These are phyloP conservation scores for Platismatia glauca DNA, from an alignment of 495 filamentous ascomycete genomes.

Conservation along the genomic window DNA sequence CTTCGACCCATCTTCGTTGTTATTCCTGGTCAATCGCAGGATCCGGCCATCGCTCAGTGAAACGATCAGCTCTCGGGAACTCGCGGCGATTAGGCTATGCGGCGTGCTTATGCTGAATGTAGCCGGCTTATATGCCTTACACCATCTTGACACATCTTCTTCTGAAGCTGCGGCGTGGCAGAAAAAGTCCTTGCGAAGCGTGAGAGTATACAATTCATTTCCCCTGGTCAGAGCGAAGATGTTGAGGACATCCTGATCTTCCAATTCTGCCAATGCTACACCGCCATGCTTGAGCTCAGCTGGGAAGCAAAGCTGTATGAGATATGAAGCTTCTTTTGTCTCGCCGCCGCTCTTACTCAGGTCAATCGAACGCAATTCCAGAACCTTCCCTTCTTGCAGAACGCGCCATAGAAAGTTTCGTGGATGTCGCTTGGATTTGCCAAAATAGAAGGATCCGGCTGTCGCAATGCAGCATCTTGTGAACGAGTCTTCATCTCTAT, in stretches of 20 bases:
- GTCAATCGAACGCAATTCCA: slow-evolving; percentile 79
- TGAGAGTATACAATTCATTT: slow-evolving; percentile 72
- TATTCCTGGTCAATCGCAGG: slow-evolving; percentile 58
- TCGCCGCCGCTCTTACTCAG: slow-evolving; percentile 59
- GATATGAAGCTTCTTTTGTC: slow-evolving; percentile 56
- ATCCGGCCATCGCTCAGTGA: slow-evolving; percentile 77
- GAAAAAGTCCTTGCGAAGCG: slow-evolving; percentile 73
- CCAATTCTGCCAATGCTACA: slow-evolving; percentile 69
- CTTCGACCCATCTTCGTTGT: slow-evolving; percentile 52
- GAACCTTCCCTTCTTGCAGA: slow-evolving; percentile 65
- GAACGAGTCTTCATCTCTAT: slow-evolving; percentile 68
- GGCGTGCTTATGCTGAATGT: slow-evolving; percentile 70
- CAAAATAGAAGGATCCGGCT: slow-evolving; percentile 76
- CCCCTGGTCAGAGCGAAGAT: slow-evolving; percentile 72
- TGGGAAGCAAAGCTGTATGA: slow-evolving; percentile 68
- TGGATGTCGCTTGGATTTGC: slow-evolving; percentile 62
- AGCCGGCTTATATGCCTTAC: slow-evolving; percentile 60
- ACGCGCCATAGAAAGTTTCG: slow-evolving; percentile 85
- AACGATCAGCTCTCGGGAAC: slow-evolving; percentile 61
- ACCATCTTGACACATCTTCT: slow-evolving; percentile 62
- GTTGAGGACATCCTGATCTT: slow-evolving; percentile 67
- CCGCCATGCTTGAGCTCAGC: slow-evolving; percentile 60
- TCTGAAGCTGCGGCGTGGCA: slow-evolving; percentile 56
- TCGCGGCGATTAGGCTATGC: slow-evolving; percentile 70
- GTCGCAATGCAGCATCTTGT: slow-evolving; percentile 61